A percentile compares a stretch with the other conserved stretches of the same genome.
phyloP scores from a whole-genome alignment of 352 stramenopile genomes.

The Pythium rishiriense region DNA sequence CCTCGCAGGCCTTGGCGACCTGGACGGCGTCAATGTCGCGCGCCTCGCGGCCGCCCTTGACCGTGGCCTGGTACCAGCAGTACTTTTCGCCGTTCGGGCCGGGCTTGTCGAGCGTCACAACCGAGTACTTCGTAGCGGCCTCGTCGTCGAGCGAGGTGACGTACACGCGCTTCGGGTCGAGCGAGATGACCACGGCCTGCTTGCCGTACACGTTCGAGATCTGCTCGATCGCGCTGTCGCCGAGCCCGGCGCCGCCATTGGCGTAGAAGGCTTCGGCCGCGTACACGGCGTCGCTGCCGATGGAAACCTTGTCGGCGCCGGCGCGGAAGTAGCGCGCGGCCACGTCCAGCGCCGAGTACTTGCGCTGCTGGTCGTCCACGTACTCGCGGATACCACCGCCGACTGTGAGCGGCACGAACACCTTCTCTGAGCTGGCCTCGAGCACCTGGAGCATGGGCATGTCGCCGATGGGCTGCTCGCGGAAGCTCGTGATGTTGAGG shows the following conservation, averaged over 20 bases:
- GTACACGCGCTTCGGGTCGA: conserved; percentile 94
- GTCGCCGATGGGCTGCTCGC: conserved; percentile 95
- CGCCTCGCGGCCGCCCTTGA: conserved; percentile 94
- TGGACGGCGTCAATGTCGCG: conserved; percentile 87
- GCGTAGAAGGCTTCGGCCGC: conserved; percentile 91
- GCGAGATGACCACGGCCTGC: conserved; percentile 97
- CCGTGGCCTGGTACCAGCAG: conserved; percentile 98
- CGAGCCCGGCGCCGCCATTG: conserved; percentile 64
- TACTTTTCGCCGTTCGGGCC: conserved; percentile 93
- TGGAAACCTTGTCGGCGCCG: conserved; percentile 98
- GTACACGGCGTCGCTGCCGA: conserved; percentile 96
- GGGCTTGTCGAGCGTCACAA: conserved; percentile 72
- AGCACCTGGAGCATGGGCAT: conserved; percentile 97
- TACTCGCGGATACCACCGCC: conserved; percentile 97
- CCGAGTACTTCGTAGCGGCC: conserved; percentile 51
- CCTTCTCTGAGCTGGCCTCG: conserved; percentile 92
- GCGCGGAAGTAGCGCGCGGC: conserved; percentile 96
- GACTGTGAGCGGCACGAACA: conserved; percentile 98
- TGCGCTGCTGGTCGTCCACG: conserved; percentile 86
- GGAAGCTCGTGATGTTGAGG: conserved; percentile 99
- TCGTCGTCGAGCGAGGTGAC: conserved; percentile 75
- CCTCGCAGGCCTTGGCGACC: conserved; percentile 87
- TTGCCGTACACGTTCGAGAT: conserved; percentile 96
- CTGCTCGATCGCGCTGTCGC: conserved; percentile 93
- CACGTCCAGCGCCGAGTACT: conserved; percentile 94